phyloP scores from a whole-genome alignment of 1,284 basidiomycete genomes.

The Boletus semigastroideus region DNA sequence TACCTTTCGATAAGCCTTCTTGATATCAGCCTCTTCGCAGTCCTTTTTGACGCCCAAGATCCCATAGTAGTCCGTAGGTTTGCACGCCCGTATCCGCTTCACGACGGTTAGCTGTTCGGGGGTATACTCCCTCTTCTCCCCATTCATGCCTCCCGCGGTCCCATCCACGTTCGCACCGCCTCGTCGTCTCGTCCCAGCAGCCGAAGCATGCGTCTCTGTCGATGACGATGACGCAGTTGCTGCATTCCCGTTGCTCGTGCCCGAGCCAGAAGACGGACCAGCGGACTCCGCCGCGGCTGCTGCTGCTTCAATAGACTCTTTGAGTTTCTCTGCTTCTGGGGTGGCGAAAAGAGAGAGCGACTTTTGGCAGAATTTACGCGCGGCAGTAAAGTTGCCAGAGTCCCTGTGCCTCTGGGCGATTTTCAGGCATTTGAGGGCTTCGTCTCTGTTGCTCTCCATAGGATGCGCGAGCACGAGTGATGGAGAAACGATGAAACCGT shows the following conservation, averaged over 20 bases:
- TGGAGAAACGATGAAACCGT: constrained; percentile 6
- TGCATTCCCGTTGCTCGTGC: constrained; percentile 32
- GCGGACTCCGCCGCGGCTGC: constrained; percentile 38
- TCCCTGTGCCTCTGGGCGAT: constrained; percentile 77
- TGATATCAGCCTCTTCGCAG: constrained; percentile 89
- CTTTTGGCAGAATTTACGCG: constrained; percentile 91
- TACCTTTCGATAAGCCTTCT: constrained; percentile 98
- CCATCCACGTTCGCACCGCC: constrained; percentile 40
- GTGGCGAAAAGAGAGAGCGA: constrained; percentile 84
- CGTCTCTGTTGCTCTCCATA: constrained; percentile 91
- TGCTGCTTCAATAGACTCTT: constrained; percentile 62
- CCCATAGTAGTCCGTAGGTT: constrained; percentile 91
- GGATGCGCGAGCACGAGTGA: constrained; percentile 5
- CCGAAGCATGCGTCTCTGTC: constrained; percentile 67
- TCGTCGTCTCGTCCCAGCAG: constrained; percentile 61
- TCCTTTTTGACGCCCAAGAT: constrained; percentile 84
- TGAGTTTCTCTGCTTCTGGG: constrained; percentile 70
- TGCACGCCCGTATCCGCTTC: constrained; percentile 83
- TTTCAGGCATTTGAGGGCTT: constrained; percentile 76
- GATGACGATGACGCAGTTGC: constrained; percentile 43
- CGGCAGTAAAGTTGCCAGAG: constrained; percentile 70
- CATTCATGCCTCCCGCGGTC: constrained; percentile 53
- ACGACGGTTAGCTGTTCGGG: constrained; percentile 85
- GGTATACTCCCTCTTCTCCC: constrained; percentile 84
- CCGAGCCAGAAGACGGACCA: constrained; percentile 28